Evolutionary conservation across 441 rosid species (phyloP).

Genomic region (Capsella rubella): DNA sequence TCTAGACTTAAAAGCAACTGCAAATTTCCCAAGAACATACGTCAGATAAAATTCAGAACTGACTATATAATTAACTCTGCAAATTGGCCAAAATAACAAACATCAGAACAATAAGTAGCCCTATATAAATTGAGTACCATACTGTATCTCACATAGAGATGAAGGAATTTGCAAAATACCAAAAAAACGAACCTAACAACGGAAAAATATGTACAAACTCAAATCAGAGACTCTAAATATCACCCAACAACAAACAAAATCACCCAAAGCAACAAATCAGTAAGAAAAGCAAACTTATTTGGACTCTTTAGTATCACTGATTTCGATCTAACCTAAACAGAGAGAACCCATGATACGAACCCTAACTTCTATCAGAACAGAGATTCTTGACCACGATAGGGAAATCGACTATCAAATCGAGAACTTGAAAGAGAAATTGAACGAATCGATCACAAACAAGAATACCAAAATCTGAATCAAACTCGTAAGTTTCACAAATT

Average conservation of each 20-base stretch:
- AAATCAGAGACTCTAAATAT: too few relatives aligned
- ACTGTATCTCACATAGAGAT: too few relatives aligned
- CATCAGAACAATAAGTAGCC: not conserved
- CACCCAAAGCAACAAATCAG: too few relatives aligned
- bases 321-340: not conserved
- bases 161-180: not conserved
- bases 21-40: constrained; percentile 18
- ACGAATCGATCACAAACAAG: too few relatives aligned
- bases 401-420: too few relatives aligned
- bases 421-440: not conserved
- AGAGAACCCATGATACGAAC: not conserved
- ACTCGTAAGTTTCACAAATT: too few relatives aligned
- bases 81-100: not conserved
- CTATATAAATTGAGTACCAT: not conserved
- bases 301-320: not conserved
- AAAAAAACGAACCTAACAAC: not conserved
- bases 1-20: constrained; percentile 90
- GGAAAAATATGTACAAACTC: not conserved
- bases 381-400: too few relatives aligned
- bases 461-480: too few relatives aligned
- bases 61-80: not conserved
- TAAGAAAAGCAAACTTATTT: too few relatives aligned
- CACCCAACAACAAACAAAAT: too few relatives aligned
- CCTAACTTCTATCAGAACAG: not conserved
- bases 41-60: constrained; percentile 9